Conservation (phyloP, 2,329 filamentous ascomycete species). For the Scolecobasidium constrictum region DNA sequence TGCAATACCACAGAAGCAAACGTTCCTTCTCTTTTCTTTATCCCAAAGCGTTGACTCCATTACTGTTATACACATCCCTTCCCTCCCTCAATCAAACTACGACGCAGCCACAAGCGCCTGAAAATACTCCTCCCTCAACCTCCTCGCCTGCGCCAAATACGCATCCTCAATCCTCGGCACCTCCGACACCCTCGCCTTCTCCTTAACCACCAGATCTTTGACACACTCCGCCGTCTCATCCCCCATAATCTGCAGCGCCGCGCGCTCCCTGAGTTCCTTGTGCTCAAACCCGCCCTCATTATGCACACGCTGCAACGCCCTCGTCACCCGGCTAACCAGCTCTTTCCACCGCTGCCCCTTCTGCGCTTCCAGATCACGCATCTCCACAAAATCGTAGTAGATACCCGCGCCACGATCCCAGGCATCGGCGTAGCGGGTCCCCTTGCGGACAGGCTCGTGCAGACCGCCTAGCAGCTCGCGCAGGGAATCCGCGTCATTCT, state of each 20-base stretch:
- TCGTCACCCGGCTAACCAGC: conserved; percentile 1
- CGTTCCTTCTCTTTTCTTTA: too few species aligned
- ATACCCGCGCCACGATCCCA: conserved; percentile 76
- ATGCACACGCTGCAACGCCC: conserved; percentile 22
- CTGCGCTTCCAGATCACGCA: conserved; percentile 30
- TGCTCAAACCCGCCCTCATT: conserved; percentile 20
- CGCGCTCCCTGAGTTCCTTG: conserved; percentile 42
- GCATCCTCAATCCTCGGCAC: conserved; percentile 63
- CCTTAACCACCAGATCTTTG: conserved; percentile 20
- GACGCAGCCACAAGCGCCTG: conserved; percentile 47
- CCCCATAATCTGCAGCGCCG: conserved; percentile 75
- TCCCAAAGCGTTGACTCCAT: too few species aligned
- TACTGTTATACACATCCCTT: too few species aligned
- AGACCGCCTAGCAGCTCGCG: conserved; percentile 63
- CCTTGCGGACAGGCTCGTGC: conserved; percentile 16
- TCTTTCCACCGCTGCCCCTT: conserved; percentile 16
- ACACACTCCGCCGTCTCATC: conserved; percentile 52
- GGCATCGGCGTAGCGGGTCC: conserved; percentile 45
- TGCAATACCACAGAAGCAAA: too few species aligned
- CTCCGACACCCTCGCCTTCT: conserved; percentile 39
- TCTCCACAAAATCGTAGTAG: conserved; percentile 53
- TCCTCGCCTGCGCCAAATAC: conserved; percentile 57
- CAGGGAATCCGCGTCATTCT: conserved; percentile 64
- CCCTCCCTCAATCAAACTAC: too few species aligned
- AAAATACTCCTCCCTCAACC: conserved; percentile 60